Evolutionary conservation across 768 basidiomycete species (phyloP).

Genomic region (Suillus variegatus): DNA sequence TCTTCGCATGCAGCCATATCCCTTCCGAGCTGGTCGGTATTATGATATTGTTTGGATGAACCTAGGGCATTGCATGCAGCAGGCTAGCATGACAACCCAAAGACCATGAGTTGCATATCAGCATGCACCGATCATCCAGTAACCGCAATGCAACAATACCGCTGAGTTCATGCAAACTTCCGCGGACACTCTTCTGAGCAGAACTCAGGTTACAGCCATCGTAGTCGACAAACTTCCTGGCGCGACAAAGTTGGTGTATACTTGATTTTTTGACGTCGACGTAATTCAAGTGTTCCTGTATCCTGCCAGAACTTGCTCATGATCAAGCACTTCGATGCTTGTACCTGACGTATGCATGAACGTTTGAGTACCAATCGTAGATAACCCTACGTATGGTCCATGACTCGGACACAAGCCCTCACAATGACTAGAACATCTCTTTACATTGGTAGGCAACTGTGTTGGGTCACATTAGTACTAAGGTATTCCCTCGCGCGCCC

Average conservation of each 20-base stretch:
- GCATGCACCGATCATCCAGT: not conserved
- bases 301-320: not conserved
- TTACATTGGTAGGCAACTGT: not conserved
- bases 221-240: not conserved
- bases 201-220: not conserved
- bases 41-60: not conserved
- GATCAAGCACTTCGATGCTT: not conserved
- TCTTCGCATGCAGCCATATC: not conserved
- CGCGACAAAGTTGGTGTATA: not conserved
- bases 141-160: not conserved
- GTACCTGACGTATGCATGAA: not conserved
- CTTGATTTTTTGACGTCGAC: not conserved
- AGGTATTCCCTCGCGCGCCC: not conserved
- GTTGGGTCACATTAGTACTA: not conserved
- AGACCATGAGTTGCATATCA: not conserved
- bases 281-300: not conserved
- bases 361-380: not conserved
- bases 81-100: not conserved
- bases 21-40: not conserved
- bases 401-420: not conserved
- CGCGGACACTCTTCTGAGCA: not conserved
- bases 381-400: not conserved
- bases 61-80: not conserved
- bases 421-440: not conserved
- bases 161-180: not conserved